These are phyloP conservation scores for Vicia sativa DNA, from an alignment of 306 rosid genomes.

Conservation along the genomic window DNA sequence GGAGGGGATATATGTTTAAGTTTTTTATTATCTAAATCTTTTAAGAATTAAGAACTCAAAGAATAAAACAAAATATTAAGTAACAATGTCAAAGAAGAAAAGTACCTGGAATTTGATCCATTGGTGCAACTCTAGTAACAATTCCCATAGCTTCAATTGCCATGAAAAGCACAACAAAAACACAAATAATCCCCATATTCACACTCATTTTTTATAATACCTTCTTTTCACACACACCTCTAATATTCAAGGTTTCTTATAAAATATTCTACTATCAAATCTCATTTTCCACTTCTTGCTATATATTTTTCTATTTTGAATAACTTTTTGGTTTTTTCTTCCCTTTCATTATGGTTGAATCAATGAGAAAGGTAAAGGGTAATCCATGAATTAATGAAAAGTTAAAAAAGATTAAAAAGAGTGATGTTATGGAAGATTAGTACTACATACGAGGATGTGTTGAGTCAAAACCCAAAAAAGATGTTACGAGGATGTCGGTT, in stretches of 20 bases:
- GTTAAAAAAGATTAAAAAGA: not conserved
- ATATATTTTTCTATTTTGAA: not conserved
- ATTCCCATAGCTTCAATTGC: constrained; percentile 20
- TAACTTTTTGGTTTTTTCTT: not conserved
- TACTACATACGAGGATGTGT: not conserved
- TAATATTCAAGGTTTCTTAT: not conserved
- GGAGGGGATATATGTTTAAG: too few relatives aligned
- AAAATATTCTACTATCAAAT: not conserved
- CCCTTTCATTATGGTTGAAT: not conserved
- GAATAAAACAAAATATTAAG: not conserved
- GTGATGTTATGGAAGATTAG: not conserved
- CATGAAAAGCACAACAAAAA: constrained; percentile 21
- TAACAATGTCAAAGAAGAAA: not conserved
- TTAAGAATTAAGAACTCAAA: not conserved
- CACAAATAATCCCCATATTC: constrained; percentile 27
- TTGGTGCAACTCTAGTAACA: not conserved
- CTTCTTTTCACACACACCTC: not conserved
- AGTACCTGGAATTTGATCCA: constrained; percentile 35
- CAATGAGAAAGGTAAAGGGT: not conserved
- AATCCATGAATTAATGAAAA: not conserved
- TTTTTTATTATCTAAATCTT: too few relatives aligned
- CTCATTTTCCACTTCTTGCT: not conserved
- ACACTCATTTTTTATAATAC: constrained; percentile 15
- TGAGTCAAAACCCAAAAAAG: not conserved
- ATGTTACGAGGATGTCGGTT: not conserved